Base-by-base conservation (phyloP, 495 filamentous ascomycete species). In the Aspergillus funiculosus region DNA sequence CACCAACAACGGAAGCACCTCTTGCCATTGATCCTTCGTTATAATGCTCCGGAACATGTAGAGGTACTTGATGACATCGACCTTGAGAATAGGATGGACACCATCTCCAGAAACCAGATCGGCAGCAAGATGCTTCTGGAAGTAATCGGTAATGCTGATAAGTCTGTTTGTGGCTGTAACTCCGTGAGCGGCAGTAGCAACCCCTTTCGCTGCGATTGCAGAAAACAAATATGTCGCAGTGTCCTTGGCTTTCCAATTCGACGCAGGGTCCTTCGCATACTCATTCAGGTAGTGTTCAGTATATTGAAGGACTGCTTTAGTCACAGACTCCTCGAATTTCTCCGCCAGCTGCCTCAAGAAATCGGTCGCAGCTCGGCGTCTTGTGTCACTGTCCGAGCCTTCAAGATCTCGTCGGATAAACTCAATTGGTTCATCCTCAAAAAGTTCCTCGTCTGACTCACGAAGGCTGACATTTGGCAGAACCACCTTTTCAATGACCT, bases 361-460 rank as follows among this genome's bases (percentile, higher is more conserved):
- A 62, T 96, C 90, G 2, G 91, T 97, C 2, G 94, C 88, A 36
- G 90, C 88, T 56, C 91, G 76, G 46, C 94, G 77, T 51, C 94
- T 73, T 4, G 94, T 97, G 51, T 97, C 94, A 39, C 83, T 89
- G 59, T 97, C 94, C 1, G 90, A 95, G 15, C 94, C 94, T 63
- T 99, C 94, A 11, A 99, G 75, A 62, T 99, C 91, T 49, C 89
- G 81, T 40, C 94, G 76, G 57, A 97, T 97, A 64, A 94, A 99
- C 61, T 99, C 94, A 60, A 99, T 96, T 2, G 94, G 94, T 61
- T 99, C 94, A 56, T 99, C 94, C 60, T 97, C 94, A 53, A 97
- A 95, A 26, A 94, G 73, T 60, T 99, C 94, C 48, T 94, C 80
- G 47, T 99, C 94, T 2, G 89, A 87, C 50, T 94, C 89, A 30